These are phyloP conservation scores for Boletus pseudo-olivaceus DNA, from an alignment of 768 basidiomycete genomes.

Conservation along the genomic window DNA sequence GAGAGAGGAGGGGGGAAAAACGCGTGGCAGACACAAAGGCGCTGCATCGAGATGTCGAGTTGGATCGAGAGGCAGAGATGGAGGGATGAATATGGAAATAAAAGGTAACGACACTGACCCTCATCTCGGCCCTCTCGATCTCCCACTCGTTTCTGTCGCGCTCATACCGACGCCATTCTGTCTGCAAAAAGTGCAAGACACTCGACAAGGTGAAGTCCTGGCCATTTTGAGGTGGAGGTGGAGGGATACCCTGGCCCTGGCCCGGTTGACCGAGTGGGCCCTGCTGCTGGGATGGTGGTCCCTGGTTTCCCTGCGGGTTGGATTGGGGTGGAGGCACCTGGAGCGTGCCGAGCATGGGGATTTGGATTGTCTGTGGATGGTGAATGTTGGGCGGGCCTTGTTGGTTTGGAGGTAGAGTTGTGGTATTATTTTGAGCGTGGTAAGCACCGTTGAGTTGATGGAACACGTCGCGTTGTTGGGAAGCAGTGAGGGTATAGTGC, in stretches of 20 bases:
- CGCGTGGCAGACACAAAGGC: not conserved
- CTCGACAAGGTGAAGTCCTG: constrained; percentile 92
- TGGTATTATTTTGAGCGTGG: constrained; percentile 25
- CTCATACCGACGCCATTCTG: constrained; percentile 97
- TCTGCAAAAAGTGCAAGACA: constrained; percentile 96
- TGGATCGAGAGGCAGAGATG: not conserved
- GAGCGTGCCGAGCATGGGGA: constrained; percentile 72
- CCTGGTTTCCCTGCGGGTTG: constrained; percentile 35
- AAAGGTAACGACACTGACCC: constrained; percentile 54
- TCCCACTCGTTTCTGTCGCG: constrained; percentile 99
- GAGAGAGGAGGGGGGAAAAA: not conserved
- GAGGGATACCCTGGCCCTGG: constrained; percentile 57
- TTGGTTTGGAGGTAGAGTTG: constrained; percentile 7
- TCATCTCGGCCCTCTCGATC: constrained; percentile 98
- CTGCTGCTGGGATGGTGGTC: constrained; percentile 53
- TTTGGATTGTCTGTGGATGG: constrained; percentile 43
- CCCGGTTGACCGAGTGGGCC: constrained; percentile 51
- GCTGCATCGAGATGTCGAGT: not conserved
- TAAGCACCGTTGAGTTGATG: constrained; percentile 30
- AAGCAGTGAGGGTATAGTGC: constrained; percentile 25
- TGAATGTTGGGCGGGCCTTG: constrained; percentile 33
- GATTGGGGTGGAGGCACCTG: constrained; percentile 57
- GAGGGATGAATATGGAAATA: not conserved
- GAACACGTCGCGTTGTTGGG: constrained; percentile 29
- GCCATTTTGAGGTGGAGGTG: constrained; percentile 79